Conservation (phyloP, 768 basidiomycete species). For the Tricholoma bakamatsutake region DNA sequence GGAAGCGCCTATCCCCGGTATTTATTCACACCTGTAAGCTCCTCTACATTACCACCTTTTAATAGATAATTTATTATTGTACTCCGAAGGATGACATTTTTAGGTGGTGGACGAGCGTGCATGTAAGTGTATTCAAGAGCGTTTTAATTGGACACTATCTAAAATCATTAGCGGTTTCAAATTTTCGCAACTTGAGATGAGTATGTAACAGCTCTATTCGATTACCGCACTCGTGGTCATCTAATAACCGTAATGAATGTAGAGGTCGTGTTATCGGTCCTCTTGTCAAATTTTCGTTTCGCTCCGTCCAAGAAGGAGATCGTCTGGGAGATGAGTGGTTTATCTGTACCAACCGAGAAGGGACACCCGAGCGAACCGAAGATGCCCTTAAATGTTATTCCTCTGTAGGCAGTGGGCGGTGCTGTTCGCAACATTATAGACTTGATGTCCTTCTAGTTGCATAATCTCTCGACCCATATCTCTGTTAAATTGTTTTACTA, state of each 20-base stretch:
- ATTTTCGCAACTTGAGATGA: slow-evolving; percentile 39
- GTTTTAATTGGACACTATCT: neutral
- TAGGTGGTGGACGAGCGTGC: slow-evolving; percentile 28
- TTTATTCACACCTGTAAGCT: slow-evolving; percentile 21
- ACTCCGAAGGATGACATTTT: slow-evolving; percentile 31
- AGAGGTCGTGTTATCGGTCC: slow-evolving; percentile 16
- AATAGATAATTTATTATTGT: slow-evolving; percentile 10
- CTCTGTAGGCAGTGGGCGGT: neutral
- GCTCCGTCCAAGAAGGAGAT: slow-evolving; percentile 10
- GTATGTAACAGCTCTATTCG: slow-evolving; percentile 19
- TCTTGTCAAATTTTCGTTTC: slow-evolving; percentile 14
- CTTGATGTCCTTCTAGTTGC: no score
- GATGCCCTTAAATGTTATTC: slow-evolving; percentile 6
- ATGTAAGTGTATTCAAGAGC: slow-evolving; percentile 20
- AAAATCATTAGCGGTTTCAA: slow-evolving; percentile 31
- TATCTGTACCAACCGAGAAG: slow-evolving; percentile 10
- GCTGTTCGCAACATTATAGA: no score
- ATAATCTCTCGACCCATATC: no score
- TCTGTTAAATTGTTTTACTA: no score
- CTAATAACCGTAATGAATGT: neutral
- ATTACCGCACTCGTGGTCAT: no score
- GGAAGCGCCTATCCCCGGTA: slow-evolving; percentile 17
- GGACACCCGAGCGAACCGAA: slow-evolving; percentile 7
- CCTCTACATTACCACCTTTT: slow-evolving; percentile 20
- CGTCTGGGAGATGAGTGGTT: slow-evolving; percentile 12